phyloP scores from a whole-genome alignment of 1,284 basidiomycete species.

The Boletus subluridellus region DNA sequence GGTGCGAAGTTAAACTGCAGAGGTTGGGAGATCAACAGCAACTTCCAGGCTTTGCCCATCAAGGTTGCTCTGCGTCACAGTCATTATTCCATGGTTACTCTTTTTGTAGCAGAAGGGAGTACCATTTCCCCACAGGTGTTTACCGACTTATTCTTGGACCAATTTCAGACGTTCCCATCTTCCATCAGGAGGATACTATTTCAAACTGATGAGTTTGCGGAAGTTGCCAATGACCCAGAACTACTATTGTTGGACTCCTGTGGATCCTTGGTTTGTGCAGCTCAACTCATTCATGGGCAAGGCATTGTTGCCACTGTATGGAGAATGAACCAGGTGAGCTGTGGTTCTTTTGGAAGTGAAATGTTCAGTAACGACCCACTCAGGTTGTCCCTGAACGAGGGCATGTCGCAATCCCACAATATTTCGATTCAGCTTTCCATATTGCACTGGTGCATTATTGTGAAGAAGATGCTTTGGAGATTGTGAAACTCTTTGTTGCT shows the following conservation, averaged over 20 bases:
- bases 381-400: background rate
- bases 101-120: background rate
- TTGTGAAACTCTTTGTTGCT: too few species aligned
- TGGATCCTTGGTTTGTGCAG: too few species aligned
- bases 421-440: background rate
- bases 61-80: background rate
- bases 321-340: too few species aligned
- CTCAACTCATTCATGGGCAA: too few species aligned
- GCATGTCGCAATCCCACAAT: background rate
- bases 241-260: too few species aligned
- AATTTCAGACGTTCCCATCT: accelerated
- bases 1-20: background rate
- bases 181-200: background rate
- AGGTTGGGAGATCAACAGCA: background rate
- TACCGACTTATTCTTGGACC: background rate
- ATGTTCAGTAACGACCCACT: background rate
- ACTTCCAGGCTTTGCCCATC: background rate
- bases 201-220: background rate
- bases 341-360: background rate
- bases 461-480: background rate
- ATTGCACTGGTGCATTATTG: background rate
- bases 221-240: background rate
- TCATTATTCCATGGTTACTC: background rate
- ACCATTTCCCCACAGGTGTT: background rate
- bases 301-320: too few species aligned